A percentile compares a stretch with the other conserved stretches of the same genome.
phyloP scores from a whole-genome alignment of 495 filamentous ascomycete genomes.

The Pseudevernia furfuracea region DNA sequence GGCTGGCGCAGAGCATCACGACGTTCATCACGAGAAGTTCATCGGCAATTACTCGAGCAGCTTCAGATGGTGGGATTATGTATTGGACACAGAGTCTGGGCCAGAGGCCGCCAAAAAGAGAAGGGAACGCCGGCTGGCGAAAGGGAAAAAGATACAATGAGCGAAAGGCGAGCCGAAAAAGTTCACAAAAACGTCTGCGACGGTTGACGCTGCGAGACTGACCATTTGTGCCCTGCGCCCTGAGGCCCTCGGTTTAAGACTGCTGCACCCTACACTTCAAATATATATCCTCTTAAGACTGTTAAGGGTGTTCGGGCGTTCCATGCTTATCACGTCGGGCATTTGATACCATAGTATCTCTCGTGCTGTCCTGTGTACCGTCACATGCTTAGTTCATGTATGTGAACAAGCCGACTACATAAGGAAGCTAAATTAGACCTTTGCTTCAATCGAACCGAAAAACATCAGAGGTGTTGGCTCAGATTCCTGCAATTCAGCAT shows the following conservation, averaged over 20 bases:
- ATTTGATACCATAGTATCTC: neutral
- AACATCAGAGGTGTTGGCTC: neutral
- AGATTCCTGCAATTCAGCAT: constrained; percentile 41
- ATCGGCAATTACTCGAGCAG: constrained; percentile 96
- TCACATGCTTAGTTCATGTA: neutral
- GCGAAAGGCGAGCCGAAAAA: neutral
- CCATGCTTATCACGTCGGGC: neutral
- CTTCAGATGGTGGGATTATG: constrained; percentile 98
- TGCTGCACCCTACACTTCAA: neutral
- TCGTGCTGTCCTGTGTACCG: neutral
- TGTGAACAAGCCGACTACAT: neutral
- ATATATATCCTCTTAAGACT: neutral
- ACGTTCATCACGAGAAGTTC: constrained; percentile 93
- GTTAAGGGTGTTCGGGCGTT: neutral
- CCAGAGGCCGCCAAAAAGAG: constrained; percentile 78
- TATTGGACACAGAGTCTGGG: constrained; percentile 87
- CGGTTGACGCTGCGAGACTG: neutral
- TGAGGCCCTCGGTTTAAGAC: neutral
- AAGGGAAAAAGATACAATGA: constrained; percentile 61
- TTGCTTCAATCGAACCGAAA: constrained; percentile 4
- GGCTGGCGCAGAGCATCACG: constrained; percentile 95
- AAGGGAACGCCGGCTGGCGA: constrained; percentile 66
- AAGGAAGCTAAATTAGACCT: neutral
- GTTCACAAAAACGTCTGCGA: neutral
- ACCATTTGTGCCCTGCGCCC: neutral